phyloP scores from a whole-genome alignment of 805 yeast species.

The Nakazawaea ernobii region DNA sequence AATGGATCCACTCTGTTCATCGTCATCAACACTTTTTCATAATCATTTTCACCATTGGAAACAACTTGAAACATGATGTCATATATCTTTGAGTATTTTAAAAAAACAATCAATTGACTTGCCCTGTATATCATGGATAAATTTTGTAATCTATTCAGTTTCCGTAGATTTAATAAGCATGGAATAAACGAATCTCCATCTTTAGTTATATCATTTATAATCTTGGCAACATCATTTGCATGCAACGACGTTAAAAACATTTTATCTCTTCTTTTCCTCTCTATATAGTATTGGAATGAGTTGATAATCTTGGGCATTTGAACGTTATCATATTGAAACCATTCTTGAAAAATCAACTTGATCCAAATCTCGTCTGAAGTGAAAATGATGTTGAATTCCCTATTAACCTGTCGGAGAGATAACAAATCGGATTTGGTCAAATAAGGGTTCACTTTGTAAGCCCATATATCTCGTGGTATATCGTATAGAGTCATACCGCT shows the following conservation, averaged over 20 bases:
- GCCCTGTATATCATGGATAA: background rate
- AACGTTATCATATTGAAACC: constrained; percentile 4
- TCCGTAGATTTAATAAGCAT: background rate
- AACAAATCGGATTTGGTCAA: background rate
- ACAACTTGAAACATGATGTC: background rate
- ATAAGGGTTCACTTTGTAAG: background rate
- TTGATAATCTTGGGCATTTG: background rate
- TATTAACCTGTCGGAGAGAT: constrained; percentile 1
- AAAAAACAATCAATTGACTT: background rate
- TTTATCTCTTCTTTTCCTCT: background rate
- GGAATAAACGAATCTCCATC: background rate
- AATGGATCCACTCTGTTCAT: constrained; percentile 1
- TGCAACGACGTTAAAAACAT: background rate
- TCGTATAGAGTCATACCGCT: background rate
- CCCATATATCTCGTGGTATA: constrained; percentile 8
- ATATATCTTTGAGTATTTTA: constrained; percentile 2
- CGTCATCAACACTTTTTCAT: constrained; percentile 1
- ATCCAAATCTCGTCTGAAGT: constrained; percentile 8
- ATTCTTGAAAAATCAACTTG: background rate
- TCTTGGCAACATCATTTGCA: background rate
- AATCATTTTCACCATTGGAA: background rate
- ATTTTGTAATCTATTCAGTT: background rate
- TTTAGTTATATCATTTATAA: background rate
- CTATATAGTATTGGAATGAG: background rate
- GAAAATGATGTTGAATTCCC: background rate